Percentiles rank a stretch among this genome's conserved stretches.
Evolutionary conservation across 2,329 filamentous ascomycete species (phyloP).

Genomic region (Colletotrichum magnum): DNA sequence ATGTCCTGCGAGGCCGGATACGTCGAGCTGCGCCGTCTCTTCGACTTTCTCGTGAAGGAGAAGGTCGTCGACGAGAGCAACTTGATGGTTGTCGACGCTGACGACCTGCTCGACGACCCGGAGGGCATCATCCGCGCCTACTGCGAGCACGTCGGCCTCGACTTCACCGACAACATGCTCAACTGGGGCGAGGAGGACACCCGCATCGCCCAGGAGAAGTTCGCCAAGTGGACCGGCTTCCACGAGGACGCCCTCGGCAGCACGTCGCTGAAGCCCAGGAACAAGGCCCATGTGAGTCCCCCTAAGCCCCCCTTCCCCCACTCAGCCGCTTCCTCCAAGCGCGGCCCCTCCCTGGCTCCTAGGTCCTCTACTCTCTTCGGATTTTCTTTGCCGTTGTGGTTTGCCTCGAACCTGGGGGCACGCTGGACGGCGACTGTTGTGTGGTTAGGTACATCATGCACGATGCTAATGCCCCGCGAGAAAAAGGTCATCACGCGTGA

Average conservation of each 20-base stretch:
- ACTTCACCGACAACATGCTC: slow-evolving; percentile 84
- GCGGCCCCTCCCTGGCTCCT: slow-evolving; percentile 24
- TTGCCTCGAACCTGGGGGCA: slow-evolving; percentile 15
- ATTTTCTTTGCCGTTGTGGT: slow-evolving; percentile 20
- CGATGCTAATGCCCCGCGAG: slow-evolving; percentile 42
- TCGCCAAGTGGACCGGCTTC: slow-evolving; percentile 98
- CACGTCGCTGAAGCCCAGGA: slow-evolving; percentile 79
- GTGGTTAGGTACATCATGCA: slow-evolving; percentile 16
- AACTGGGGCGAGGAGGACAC: slow-evolving; percentile 85
- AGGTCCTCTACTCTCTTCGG: neutral
- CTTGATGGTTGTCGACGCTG: slow-evolving; percentile 92
- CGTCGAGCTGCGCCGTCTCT: slow-evolving; percentile 85
- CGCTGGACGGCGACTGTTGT: slow-evolving; percentile 13
- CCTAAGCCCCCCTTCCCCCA: slow-evolving; percentile 15
- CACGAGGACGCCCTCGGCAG: slow-evolving; percentile 95
- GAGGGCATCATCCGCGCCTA: slow-evolving; percentile 81
- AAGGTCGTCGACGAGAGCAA: slow-evolving; percentile 79
- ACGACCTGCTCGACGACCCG: slow-evolving; percentile 92
- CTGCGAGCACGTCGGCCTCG: slow-evolving; percentile 84
- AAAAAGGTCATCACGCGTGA: slow-evolving; percentile 76
- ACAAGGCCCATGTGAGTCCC: slow-evolving; percentile 70
- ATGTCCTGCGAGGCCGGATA: slow-evolving; percentile 92
- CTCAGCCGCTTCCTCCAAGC: neutral
- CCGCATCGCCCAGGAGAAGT: slow-evolving; percentile 79
- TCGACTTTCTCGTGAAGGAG: slow-evolving; percentile 83